These are phyloP conservation scores for Sporisorium scitamineum DNA, from an alignment of 1,284 basidiomycete genomes.

Conservation along the genomic window DNA sequence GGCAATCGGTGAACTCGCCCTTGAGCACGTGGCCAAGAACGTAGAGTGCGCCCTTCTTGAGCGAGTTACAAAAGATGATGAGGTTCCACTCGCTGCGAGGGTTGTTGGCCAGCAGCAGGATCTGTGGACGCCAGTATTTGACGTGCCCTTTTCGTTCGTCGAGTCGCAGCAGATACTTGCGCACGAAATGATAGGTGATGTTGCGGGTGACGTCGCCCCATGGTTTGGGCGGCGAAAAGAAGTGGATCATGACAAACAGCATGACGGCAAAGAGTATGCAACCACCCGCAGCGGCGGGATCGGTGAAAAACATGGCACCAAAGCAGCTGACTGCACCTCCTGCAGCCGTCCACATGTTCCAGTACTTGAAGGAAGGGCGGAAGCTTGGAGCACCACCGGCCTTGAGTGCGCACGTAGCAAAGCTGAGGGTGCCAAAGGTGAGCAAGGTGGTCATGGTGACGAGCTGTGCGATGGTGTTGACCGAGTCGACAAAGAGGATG, in stretches of 20 bases:
- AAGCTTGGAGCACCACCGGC: constrained; percentile 68
- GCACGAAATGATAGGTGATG: constrained; percentile 67
- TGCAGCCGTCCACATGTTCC: constrained; percentile 68
- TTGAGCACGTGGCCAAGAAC: constrained; percentile 67
- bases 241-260: constrained; percentile 66
- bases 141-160: constrained; percentile 69
- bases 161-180: constrained; percentile 67
- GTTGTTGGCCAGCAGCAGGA: constrained; percentile 67
- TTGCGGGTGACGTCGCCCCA: constrained; percentile 69
- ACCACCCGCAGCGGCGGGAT: constrained; percentile 52
- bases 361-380: constrained; percentile 68
- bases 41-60: constrained; percentile 68
- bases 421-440: constrained; percentile 66
- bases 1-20: constrained; percentile 66
- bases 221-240: constrained; percentile 67
- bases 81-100: constrained; percentile 68
- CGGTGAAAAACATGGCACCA: constrained; percentile 68
- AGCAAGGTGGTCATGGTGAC: constrained; percentile 69
- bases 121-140: constrained; percentile 69
- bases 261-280: constrained; percentile 63
- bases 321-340: constrained; percentile 62
- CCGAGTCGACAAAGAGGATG: constrained; percentile 65
- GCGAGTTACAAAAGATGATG: constrained; percentile 69
- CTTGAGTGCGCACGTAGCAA: constrained; percentile 67
- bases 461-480: constrained; percentile 68